A percentile compares a stretch with the other conserved stretches of the same genome.
Conservation (phyloP, 768 basidiomycete species). For the Tylopilus subfusipes region DNA sequence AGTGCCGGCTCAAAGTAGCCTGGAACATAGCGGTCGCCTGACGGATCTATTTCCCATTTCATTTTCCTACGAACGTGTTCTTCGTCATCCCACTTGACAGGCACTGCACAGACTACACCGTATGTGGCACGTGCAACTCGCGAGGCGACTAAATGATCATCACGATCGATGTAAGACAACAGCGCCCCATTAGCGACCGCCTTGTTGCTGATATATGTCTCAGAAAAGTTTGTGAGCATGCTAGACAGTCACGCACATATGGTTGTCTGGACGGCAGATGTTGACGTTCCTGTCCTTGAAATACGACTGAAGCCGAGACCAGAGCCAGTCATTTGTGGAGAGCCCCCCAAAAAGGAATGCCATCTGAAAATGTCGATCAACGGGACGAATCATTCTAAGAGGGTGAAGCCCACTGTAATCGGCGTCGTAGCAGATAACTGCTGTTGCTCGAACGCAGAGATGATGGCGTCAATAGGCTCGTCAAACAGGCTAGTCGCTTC, state of each 20-base stretch:
- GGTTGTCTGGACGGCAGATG: conserved; percentile 3
- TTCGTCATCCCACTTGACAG: too few species aligned
- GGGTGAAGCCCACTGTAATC: not conserved
- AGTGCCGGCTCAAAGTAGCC: conserved; percentile 11
- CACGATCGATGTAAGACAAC: not conserved
- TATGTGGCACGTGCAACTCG: not conserved
- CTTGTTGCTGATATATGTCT: conserved; percentile 2
- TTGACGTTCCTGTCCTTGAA: not conserved
- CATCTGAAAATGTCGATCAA: not conserved
- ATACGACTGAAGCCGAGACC: conserved; percentile 10
- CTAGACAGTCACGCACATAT: conserved; percentile 2
- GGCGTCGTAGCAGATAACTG: not conserved
- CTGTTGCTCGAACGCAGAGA: conserved; percentile 11
- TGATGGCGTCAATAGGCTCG: conserved; percentile 7
- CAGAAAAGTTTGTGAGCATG: not conserved
- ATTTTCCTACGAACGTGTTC: too few species aligned
- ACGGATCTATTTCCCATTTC: conserved; percentile 8
- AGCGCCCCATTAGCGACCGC: conserved; percentile 8
- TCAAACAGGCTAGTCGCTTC: conserved; percentile 12
- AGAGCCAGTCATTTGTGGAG: conserved; percentile 9
- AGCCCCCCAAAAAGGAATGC: conserved; percentile 15
- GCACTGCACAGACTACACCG: too few species aligned
- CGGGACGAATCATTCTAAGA: not conserved
- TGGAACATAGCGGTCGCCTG: conserved; percentile 9
- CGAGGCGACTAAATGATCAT: not conserved